Percentiles rank a stretch among this genome's conserved stretches.
Conservation (phyloP, 176 grass and related monocot genomes). For the Oryza punctata region DNA sequence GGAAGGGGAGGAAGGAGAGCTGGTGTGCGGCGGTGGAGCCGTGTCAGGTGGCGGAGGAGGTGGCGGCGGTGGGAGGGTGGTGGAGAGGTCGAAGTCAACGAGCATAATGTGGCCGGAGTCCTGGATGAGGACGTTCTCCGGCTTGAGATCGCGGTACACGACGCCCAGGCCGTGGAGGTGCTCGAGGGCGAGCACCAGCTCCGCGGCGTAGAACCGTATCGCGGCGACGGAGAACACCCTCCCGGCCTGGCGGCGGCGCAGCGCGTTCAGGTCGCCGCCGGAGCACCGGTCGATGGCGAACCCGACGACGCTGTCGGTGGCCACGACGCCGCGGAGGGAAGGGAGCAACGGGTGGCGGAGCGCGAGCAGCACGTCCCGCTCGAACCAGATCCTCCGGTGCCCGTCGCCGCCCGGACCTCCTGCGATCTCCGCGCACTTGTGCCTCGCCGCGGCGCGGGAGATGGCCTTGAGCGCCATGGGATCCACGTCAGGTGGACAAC, state of each 20-base stretch:
- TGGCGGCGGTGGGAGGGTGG: slow-evolving; percentile 26
- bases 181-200: slow-evolving; percentile 75
- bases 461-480: slow-evolving; percentile 69
- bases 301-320: slow-evolving; percentile 66
- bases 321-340: slow-evolving; percentile 68
- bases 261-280: slow-evolving; percentile 73
- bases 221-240: slow-evolving; percentile 63
- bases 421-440: not conserved
- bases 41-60: not conserved
- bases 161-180: slow-evolving; percentile 74
- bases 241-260: slow-evolving; percentile 48
- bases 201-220: slow-evolving; percentile 80
- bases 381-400: slow-evolving; percentile 75
- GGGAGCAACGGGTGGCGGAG: slow-evolving; percentile 70
- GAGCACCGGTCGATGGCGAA: slow-evolving; percentile 71
- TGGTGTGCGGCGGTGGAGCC: not conserved
- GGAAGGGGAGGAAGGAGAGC: not conserved
- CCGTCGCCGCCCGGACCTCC: slow-evolving; percentile 18
- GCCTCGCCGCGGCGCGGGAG: slow-evolving; percentile 50
- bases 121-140: slow-evolving; percentile 76
- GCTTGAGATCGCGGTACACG: slow-evolving; percentile 79
- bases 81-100: slow-evolving; percentile 89
- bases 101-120: slow-evolving; percentile 74
- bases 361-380: slow-evolving; percentile 61
- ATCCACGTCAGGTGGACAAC: not conserved